Evolutionary conservation across 768 basidiomycete species (phyloP), one percentile per base, ranked within the genome.

Genomic region (Fomitopsis serialis): DNA sequence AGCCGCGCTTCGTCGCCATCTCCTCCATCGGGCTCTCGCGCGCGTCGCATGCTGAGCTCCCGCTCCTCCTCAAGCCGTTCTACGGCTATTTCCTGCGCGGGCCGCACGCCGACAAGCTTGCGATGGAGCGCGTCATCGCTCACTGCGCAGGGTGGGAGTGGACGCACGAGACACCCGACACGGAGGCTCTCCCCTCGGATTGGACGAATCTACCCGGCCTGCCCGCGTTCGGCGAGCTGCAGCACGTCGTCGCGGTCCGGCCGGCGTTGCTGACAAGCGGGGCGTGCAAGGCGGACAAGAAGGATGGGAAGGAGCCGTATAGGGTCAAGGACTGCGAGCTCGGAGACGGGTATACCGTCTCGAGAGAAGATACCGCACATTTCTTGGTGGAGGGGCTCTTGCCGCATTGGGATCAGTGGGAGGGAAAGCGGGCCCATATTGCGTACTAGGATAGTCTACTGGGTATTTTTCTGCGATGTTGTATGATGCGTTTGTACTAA

Each of bases 281-380:
- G 0, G 69, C 71, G 6, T 81, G 79, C 62, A 45, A 64, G 1
- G 68, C 48, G 6, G 66, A 67, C 44, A 47, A 68, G 45, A 46
- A 44, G 45, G 46, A 46, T 23, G 60, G 62, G 25, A 70, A 71
- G 46, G 42, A 54, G 2, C 61, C 72, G 0, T 86, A 85, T 63
- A 60, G 70, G 21, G 74, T 75, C 11, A 23, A 45, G 13, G 69
- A 66, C 12, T 77, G 73, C 29, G 68, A 63, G 17, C 40, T 54
- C 12, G 6, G 32, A 3, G 54, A 64, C 12, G 70, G 70, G 3
- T 87, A 74, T 61, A 77, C 76, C n/a, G 62, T 88, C 3, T 82
- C 84, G 35, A 74, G 85, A 60, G 73, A 70, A 58, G 85, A 88
- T 61, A 80, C 84, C 1, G 81, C 79, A 0, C 82, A 87, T 68